Evolutionary conservation across 2,329 filamentous ascomycete genomes (phyloP), one percentile per base, ranked within the genome.

Genomic region (Lachnellula arida): DNA sequence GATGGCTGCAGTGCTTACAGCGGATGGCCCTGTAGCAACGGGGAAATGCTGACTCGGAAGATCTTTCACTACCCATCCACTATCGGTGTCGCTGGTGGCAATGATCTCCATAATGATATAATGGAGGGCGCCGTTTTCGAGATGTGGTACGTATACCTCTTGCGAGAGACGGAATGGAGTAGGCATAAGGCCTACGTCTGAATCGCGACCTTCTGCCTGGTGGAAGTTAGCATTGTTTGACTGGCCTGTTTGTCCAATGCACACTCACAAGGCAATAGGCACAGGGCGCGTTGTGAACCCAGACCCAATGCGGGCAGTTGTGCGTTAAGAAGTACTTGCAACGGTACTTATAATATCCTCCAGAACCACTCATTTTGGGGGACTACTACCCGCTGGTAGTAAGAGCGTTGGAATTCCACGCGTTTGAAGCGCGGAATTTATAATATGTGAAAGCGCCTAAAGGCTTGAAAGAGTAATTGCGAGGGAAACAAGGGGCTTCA

Each of bases 271-370:
- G 70, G 65, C 79, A 81, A 59, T 69, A 71, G 52, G 77, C 71
- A 66, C 79, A 81, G 11, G 77, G 71, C 37, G 75, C 71, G 53
- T 78, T 75, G 53, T 79, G 77, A 17, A 81, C 74, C 69, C 77
- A 80, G 11, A 81, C 78, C 79, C 78, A 81, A 61, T 81, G 77
- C 5, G 71, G 73, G 61, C 78, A 81, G 60, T 80, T 75, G 64
- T 78, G 72, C 32, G 76, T 74, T 55, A 75, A 75, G 62, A 78
- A 80, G 71, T 80, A 78, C 68, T 79, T 81, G 75, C 79, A 81
- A 43, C 76, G 74, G 67, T 78, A 81, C 70, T 76, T 80, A 65
- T 79, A 80, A 49, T 68, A 68, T 34, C 67, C 67, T 57, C 66
- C 66, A 34, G 60, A 63, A 28, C 66, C 67, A 62, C 65, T 68